Conservation (phyloP, 2,329 filamentous ascomycete genomes). For the Coniochaeta sp. region DNA sequence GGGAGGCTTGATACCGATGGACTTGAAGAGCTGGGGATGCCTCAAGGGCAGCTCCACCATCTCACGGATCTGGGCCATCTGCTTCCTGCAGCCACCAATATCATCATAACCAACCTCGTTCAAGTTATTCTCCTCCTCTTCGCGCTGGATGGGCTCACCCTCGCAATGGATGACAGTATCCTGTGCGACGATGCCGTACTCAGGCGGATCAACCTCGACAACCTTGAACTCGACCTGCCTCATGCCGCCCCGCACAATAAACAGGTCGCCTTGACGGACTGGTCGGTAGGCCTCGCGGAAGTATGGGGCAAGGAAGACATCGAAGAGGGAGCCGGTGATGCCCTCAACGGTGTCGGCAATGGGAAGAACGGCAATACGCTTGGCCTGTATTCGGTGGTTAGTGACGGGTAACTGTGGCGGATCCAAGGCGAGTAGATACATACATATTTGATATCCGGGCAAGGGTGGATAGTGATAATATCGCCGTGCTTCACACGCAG, state of each 20-base stretch:
- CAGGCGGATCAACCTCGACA: conserved; percentile 94
- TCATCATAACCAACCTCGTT: conserved; percentile 99
- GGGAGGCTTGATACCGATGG: conserved; percentile 98
- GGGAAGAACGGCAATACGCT: conserved; percentile 95
- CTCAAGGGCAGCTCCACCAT: conserved; percentile 94
- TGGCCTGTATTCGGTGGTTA: conserved; percentile 58
- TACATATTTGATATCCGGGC: conserved; percentile 99
- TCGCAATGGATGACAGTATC: conserved; percentile 99
- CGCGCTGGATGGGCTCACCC: conserved; percentile 89
- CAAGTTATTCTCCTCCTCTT: conserved; percentile 98
- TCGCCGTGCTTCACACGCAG: conserved; percentile 97
- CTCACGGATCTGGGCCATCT: conserved; percentile 99
- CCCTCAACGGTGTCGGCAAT: conserved; percentile 98
- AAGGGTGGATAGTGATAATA: conserved; percentile 93
- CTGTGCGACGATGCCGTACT: conserved; percentile 97
- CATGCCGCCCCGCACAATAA: conserved; percentile 97
- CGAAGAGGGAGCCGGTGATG: conserved; percentile 93
- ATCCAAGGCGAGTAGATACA: conserved; percentile 30
- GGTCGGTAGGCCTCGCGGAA: conserved; percentile 99
- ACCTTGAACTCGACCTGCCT: conserved; percentile 99
- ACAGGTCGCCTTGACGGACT: conserved; percentile 93
- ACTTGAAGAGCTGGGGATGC: conserved; percentile 99
- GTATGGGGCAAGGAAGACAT: conserved; percentile 98
- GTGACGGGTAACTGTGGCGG: conserved; percentile 1
- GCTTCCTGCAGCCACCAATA: conserved; percentile 98